Conservation (phyloP, 768 basidiomycete genomes). For the Suillus subluteus region DNA sequence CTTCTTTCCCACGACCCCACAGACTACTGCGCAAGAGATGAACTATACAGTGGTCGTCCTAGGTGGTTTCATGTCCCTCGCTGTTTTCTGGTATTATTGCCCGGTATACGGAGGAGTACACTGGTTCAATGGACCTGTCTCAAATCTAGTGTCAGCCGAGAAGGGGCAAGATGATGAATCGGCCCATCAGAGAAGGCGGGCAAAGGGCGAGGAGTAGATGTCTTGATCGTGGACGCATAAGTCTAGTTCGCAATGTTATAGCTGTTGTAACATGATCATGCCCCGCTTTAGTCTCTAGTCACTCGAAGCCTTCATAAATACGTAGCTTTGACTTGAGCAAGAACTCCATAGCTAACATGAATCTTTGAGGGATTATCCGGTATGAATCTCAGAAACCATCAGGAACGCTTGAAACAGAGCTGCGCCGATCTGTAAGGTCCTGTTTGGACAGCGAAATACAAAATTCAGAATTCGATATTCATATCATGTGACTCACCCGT, state of each 20-base stretch:
- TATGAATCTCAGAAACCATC: slow-evolving; percentile 46
- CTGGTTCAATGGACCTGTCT: slow-evolving; percentile 35
- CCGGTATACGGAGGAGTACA: slow-evolving; percentile 31
- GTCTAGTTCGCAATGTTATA: not conserved
- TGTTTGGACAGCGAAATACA: too few relatives aligned
- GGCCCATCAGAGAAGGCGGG: not conserved
- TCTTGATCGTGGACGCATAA: not conserved
- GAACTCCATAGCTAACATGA: not conserved
- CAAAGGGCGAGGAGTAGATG: not conserved
- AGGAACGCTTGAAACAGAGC: slow-evolving; percentile 54
- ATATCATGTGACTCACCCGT: too few relatives aligned
- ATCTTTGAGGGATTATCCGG: not conserved
- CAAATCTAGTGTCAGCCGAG: slow-evolving; percentile 13
- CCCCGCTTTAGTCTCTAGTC: not conserved
- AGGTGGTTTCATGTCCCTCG: slow-evolving; percentile 35
- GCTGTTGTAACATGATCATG: not conserved
- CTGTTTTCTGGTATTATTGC: slow-evolving; percentile 25
- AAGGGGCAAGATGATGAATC: not conserved
- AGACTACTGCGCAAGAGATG: slow-evolving; percentile 36
- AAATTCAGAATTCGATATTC: too few relatives aligned
- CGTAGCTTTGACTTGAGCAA: not conserved
- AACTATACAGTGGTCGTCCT: slow-evolving; percentile 43
- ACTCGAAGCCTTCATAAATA: not conserved
- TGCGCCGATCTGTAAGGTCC: too few relatives aligned
- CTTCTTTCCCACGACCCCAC: slow-evolving; percentile 36